Base-by-base conservation (phyloP, 495 filamentous ascomycete genomes). In the Neurospora hispaniola region DNA sequence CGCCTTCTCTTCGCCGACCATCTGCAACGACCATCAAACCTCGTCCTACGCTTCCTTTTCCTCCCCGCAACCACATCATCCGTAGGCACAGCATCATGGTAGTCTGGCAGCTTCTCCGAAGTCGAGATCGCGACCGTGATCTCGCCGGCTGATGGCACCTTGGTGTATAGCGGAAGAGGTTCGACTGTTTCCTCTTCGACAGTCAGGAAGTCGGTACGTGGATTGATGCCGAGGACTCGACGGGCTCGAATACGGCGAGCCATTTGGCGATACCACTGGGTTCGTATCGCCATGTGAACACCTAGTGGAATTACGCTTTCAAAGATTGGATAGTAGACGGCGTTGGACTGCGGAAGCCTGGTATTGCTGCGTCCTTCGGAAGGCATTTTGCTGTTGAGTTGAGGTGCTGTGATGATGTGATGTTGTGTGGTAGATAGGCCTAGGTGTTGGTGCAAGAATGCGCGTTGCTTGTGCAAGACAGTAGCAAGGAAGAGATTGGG, bases 281-380 rank as follows among this genome's bases (percentile, higher is more conserved):
- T 18, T n/a, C 0, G 7, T 9, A 46, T 9, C 1, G 3, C 3
- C 18, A 5, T 20, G n/a, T 20, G 1, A 2, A 48, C 44, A n/a
- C 0, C 44, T 48, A 11, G 44, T 4, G n/a, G n/a, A 8, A 48
- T 10, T 9, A n/a, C n/a, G 9, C 1, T 4, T 11, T 2, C 9
- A 23, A 5, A 5, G n/a, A 0, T 4, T n/a, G 1, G n/a, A 9
- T 9, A 9, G 3, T 10, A 3, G 4, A 12, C 23, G n/a, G n/a
- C n/a, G 44, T 48, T 20, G n/a, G 10, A 11, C 5, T 11, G n/a
- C n/a, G 44, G 44, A 48, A 43, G 42, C 42, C 16, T 7, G 42
- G 6, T 5, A 43, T 16, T 43, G 42, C 42, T 43, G 42, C 6
- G 42, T 43, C 16, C 3, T 43, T 18, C 42, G 42, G 42, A 43